phyloP scores from a whole-genome alignment of 179 eudicot genomes.

The Nepenthes alata region DNA sequence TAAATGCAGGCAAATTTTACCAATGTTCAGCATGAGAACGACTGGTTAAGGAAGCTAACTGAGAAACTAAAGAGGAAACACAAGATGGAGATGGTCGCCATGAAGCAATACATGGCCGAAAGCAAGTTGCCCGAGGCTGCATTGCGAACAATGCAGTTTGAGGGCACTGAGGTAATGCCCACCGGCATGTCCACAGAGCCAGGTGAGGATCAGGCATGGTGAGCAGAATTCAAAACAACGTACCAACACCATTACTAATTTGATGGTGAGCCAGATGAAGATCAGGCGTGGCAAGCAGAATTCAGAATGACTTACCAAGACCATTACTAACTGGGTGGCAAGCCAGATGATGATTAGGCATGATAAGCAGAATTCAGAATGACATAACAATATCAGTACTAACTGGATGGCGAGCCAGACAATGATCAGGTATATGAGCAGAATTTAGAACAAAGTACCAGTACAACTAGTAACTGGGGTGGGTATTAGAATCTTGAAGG shows the following conservation, averaged over 20 bases:
- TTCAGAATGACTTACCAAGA: constrained; percentile 76
- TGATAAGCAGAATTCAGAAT: too few species aligned
- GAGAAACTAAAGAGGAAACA: constrained; percentile 81
- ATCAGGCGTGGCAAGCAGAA: constrained; percentile 77
- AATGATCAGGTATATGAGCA: too few species aligned
- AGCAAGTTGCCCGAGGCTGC: constrained; percentile 84
- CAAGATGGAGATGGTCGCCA: constrained; percentile 83
- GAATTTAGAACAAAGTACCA: too few species aligned
- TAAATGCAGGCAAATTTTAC: constrained; percentile 41
- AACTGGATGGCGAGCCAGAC: too few species aligned
- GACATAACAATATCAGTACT: too few species aligned
- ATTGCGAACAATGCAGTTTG: constrained; percentile 34
- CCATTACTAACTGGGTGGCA: constrained; percentile 19
- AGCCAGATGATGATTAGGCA: too few species aligned
- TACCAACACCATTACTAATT: constrained; percentile 50
- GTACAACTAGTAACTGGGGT: too few species aligned
- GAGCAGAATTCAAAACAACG: constrained; percentile 76
- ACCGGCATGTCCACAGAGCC: constrained; percentile 9
- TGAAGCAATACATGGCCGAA: constrained; percentile 87
- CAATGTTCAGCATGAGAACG: constrained; percentile 58
- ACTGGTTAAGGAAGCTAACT: constrained; percentile 55
- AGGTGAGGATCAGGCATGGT: constrained; percentile 76
- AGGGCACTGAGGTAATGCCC: constrained; percentile 35
- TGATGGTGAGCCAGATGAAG: constrained; percentile 20
- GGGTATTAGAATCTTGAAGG: too few species aligned